Evolutionary conservation across 2,329 filamentous ascomycete species (phyloP).

Genomic region (Hysterium pulicare): DNA sequence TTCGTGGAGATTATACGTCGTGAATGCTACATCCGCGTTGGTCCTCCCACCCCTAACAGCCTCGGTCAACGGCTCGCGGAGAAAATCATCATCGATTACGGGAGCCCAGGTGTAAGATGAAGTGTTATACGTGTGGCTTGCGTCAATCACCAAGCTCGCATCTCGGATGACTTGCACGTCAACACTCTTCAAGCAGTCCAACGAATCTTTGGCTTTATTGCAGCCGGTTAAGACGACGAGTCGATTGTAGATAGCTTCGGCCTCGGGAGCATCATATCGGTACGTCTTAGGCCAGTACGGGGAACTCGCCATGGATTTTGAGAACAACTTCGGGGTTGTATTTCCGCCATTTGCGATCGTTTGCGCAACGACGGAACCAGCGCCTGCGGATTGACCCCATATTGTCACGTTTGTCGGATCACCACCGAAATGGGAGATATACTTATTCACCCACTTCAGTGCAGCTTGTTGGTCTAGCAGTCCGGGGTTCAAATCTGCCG

Average conservation of each 20-base stretch:
- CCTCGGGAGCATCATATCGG: constrained; percentile 48
- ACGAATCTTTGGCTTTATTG: constrained; percentile 32
- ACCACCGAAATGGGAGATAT: constrained; percentile 55
- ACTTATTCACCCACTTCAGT: constrained; percentile 52
- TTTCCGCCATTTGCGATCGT: constrained; percentile 49
- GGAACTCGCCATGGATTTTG: constrained; percentile 49
- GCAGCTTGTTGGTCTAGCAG: constrained; percentile 53
- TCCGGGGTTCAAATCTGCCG: constrained; percentile 50
- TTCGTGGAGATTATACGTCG: constrained; percentile 62
- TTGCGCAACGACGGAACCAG: constrained; percentile 52
- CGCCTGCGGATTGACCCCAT: constrained; percentile 56
- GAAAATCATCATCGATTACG: constrained; percentile 56
- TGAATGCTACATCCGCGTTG: constrained; percentile 48
- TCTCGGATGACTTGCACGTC: constrained; percentile 53
- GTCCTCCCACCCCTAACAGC: constrained; percentile 39
- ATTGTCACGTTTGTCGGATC: constrained; percentile 52
- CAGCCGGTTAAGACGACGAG: constrained; percentile 51
- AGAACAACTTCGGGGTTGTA: constrained; percentile 46
- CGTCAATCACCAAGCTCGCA: constrained; percentile 50
- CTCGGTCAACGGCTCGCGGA: constrained; percentile 47
- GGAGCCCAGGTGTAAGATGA: constrained; percentile 59
- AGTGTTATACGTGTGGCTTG: constrained; percentile 52
- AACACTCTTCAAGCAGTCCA: constrained; percentile 54
- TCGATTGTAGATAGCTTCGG: constrained; percentile 50
- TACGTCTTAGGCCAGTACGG: constrained; percentile 62